Base-by-base conservation (phyloP, 257 asterid genomes). In the Capsicum rhomboideum region DNA sequence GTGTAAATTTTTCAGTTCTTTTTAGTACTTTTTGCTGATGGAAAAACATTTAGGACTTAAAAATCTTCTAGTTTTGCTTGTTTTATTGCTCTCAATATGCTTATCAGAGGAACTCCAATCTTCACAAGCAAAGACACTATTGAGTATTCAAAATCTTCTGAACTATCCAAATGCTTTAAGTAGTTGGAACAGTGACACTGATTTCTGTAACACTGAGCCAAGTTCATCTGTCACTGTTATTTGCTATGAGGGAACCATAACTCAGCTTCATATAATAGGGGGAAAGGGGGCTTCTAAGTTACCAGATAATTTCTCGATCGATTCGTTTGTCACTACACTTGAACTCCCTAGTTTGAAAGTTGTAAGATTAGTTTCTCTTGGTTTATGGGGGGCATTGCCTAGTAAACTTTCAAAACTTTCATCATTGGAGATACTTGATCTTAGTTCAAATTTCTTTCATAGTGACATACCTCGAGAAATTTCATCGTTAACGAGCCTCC, bases 191-290 rank as follows among this genome's bases (percentile, higher is more conserved):
- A 88, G 71, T 11, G 82, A 28, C 6, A 94, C 93, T 0, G 90
- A 93, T 92, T 85, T 93, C 88, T 96, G 98, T 87, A 92, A 86
- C 26, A 49, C 79, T 11, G 94, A 92, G 84, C 91, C 94, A 11
- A 88, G 90, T 23, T 26, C 92, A 8, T 34, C 88, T 34, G 87
- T 94, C 42, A 92, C 94, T 18, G 85, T 96, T 12, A 91, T 93
- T 29, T 96, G 98, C 88, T 96, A 93, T 11, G 94, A 88, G 74
- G 86, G 85, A 16, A 92, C 67, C 92, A 88, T 93, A 87, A 91
- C 98, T 87, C 98, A 96, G 89, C 86, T 96, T 83, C 98, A 94
- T 83, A 92, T 93, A 71, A 90, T 91, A 66, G 98, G 96, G 59
- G 85, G 80, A 11, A 75, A 52, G 0, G 84, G 86, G 1, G 59